Evolutionary conservation across 352 stramenopile genomes (phyloP).

Genomic region (Phytophthora colocasiae): DNA sequence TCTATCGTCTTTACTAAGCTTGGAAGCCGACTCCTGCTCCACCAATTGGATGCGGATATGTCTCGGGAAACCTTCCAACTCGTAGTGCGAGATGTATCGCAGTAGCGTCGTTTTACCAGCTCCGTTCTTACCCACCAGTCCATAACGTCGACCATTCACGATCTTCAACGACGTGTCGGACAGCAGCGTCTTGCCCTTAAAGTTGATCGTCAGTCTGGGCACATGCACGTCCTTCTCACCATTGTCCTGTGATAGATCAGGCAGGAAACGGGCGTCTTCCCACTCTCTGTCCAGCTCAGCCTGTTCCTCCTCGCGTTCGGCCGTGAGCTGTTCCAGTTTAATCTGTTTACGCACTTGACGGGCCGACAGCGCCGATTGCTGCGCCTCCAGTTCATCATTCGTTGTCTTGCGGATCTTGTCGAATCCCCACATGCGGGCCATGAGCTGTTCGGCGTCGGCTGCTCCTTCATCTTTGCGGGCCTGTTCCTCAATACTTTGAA

Average conservation of each 20-base stretch:
- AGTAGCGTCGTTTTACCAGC: slow-evolving; percentile 96
- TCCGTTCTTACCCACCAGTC: slow-evolving; percentile 94
- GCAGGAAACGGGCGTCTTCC: slow-evolving; percentile 80
- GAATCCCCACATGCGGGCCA: slow-evolving; percentile 89
- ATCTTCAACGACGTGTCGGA: slow-evolving; percentile 90
- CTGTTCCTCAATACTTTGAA: slow-evolving; percentile 80
- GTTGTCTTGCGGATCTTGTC: slow-evolving; percentile 84
- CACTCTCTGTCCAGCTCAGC: slow-evolving; percentile 79
- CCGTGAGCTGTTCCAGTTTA: slow-evolving; percentile 70
- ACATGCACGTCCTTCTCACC: slow-evolving; percentile 91
- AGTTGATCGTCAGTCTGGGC: slow-evolving; percentile 87
- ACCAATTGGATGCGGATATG: slow-evolving; percentile 97
- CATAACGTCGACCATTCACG: slow-evolving; percentile 85
- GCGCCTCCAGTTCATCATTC: slow-evolving; percentile 80
- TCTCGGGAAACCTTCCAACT: slow-evolving; percentile 96
- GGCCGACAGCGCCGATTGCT: slow-evolving; percentile 76
- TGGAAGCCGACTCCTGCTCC: slow-evolving; percentile 93
- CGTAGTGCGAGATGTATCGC: slow-evolving; percentile 95
- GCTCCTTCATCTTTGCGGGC: slow-evolving; percentile 54
- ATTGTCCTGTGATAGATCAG: slow-evolving; percentile 79
- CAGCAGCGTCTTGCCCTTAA: slow-evolving; percentile 92
- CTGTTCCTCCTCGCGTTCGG: slow-evolving; percentile 62
- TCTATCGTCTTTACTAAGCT: slow-evolving; percentile 77
- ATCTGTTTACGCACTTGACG: slow-evolving; percentile 84
- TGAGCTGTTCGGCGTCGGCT: slow-evolving; percentile 65